A percentile compares a stretch with the other conserved stretches of the same genome.
Evolutionary conservation across 2,329 filamentous ascomycete genomes (phyloP).

Genomic region (Apiospora rasikravindrae): DNA sequence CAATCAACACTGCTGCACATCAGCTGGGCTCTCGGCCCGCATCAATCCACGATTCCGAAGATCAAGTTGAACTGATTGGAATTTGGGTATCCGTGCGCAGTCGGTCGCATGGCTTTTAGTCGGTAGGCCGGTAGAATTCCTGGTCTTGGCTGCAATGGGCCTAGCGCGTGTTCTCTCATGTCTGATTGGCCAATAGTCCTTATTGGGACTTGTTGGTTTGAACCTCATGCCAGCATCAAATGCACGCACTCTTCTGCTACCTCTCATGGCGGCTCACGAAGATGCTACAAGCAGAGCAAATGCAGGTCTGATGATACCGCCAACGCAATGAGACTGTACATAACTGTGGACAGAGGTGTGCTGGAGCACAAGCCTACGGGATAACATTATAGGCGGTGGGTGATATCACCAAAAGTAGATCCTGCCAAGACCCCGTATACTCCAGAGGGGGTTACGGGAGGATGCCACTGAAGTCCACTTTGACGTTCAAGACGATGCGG

Average conservation of each 20-base stretch:
- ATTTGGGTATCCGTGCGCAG: neutral
- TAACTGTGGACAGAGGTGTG: too few species aligned
- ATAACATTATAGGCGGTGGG: neutral
- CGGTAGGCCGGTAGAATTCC: neutral
- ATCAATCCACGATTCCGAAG: constrained; percentile 3
- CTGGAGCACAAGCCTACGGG: neutral
- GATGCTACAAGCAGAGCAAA: neutral
- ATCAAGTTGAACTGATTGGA: neutral
- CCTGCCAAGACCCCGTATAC: neutral
- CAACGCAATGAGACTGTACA: neutral
- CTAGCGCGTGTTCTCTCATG: neutral
- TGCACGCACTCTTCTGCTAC: neutral
- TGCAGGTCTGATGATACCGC: neutral
- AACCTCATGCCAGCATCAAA: neutral
- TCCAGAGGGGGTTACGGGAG: neutral
- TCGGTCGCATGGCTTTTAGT: neutral
- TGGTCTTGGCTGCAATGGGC: neutral
- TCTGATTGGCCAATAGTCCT: constrained; percentile 1
- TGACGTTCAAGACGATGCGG: neutral
- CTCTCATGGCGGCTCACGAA: neutral
- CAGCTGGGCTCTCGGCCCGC: neutral
- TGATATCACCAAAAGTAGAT: neutral
- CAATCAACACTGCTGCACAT: neutral
- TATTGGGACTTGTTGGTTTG: neutral
- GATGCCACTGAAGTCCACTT: neutral